Conservation (phyloP, 257 asterid species). For the Solanum peruvianum region DNA sequence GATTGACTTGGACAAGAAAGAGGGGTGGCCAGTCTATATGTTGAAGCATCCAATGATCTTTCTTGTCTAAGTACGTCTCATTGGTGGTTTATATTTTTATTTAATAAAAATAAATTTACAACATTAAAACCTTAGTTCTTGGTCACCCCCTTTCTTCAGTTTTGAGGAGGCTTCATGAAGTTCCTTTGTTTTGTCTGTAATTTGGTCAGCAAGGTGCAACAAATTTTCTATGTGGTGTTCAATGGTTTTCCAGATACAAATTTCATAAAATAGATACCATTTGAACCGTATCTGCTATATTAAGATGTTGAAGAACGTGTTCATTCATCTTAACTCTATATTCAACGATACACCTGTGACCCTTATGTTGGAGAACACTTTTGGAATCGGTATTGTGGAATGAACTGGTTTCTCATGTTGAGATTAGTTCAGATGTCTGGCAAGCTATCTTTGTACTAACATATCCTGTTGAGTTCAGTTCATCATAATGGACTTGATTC, state of each 20-base stretch:
- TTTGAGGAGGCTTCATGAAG: neutral
- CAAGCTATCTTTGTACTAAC: neutral
- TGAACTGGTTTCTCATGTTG: neutral
- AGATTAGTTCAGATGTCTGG: neutral
- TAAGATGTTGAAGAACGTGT: neutral
- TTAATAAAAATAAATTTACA: neutral
- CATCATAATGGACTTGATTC: neutral
- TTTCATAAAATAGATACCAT: neutral
- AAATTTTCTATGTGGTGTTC: neutral
- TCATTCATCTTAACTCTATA: neutral
- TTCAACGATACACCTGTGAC: neutral
- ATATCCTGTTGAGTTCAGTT: neutral
- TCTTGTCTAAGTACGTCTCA: neutral
- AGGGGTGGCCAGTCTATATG: neutral
- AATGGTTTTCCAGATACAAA: neutral
- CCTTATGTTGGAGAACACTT: neutral
- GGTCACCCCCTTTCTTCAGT: neutral
- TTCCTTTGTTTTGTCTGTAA: neutral
- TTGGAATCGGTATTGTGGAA: neutral
- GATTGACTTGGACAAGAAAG: neutral
- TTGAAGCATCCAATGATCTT: neutral
- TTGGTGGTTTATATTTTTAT: neutral
- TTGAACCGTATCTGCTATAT: neutral
- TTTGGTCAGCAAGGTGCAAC: neutral
- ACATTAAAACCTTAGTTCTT: neutral